Evolutionary conservation across 371 early-diverging fungal species (phyloP).

Genomic region (Rhizopus microsporus): DNA sequence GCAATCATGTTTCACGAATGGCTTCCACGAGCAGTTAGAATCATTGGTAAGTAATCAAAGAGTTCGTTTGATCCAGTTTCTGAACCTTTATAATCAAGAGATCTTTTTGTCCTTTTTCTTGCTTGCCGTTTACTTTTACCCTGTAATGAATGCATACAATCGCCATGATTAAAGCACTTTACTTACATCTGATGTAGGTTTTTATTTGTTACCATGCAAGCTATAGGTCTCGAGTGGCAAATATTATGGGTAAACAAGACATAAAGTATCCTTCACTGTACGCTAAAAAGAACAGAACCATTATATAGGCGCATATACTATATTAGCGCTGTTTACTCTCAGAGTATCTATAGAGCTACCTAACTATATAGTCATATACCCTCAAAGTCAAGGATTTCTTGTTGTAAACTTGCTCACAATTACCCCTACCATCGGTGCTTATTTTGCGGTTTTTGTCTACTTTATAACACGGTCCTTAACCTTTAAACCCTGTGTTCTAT

Average conservation of each 20-base stretch:
- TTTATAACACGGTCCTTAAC: constrained; percentile 30
- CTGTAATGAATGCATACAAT: constrained; percentile 24
- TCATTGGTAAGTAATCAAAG: constrained; percentile 33
- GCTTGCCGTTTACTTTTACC: constrained; percentile 54
- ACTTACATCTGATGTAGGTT: constrained; percentile 13
- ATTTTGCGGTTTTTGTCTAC: constrained; percentile 26
- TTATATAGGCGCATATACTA: constrained; percentile 26
- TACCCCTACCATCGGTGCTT: constrained; percentile 37
- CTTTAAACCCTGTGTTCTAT: constrained; percentile 31
- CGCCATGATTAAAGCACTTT: background rate
- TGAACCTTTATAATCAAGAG: constrained; percentile 18
- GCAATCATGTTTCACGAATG: constrained; percentile 46
- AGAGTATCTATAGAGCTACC: constrained; percentile 40
- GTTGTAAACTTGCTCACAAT: constrained; percentile 32
- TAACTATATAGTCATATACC: constrained; percentile 38
- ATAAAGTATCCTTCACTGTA: background rate
- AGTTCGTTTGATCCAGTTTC: background rate
- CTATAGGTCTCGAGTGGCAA: constrained; percentile 42
- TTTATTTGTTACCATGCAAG: constrained; percentile 50
- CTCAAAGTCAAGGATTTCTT: constrained; percentile 36
- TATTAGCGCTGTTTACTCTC: constrained; percentile 33
- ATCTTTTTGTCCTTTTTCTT: constrained; percentile 52
- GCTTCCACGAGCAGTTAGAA: constrained; percentile 46
- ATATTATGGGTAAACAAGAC: constrained; percentile 27
- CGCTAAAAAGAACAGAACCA: background rate